A percentile compares a stretch with the other conserved stretches of the same genome.
These are phyloP conservation scores for Corniculantispora saksenae DNA, from an alignment of 2,329 filamentous ascomycete genomes.

Conservation along the genomic window DNA sequence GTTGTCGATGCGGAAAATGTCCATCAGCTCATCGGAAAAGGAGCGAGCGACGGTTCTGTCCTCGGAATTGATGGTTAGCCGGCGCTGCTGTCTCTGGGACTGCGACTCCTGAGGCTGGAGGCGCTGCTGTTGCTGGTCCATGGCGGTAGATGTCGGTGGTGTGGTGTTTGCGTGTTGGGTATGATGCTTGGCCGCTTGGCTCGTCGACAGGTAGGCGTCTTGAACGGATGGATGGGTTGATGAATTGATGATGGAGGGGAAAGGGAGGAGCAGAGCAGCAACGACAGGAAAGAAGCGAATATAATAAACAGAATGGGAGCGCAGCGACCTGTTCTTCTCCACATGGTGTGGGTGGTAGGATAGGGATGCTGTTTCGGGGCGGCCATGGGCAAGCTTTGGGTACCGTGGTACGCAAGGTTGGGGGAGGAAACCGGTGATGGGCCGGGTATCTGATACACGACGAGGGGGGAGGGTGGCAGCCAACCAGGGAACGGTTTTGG, in stretches of 20 bases:
- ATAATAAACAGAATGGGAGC: constrained; percentile 19
- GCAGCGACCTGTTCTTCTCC: constrained; percentile 15
- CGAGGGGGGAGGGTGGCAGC: background rate
- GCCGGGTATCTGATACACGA: constrained; percentile 8
- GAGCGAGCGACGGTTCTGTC: constrained; percentile 80
- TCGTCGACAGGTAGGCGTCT: background rate
- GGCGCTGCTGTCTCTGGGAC: constrained; percentile 11
- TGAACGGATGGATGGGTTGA: background rate
- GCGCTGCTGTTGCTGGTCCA: background rate
- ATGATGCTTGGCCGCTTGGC: constrained; percentile 21
- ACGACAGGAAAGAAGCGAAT: constrained; percentile 5
- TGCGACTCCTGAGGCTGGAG: constrained; percentile 4
- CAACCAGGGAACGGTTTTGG: background rate
- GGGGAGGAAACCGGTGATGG: background rate
- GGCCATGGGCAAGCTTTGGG: background rate
- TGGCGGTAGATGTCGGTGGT: background rate
- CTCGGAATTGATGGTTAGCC: constrained; percentile 15
- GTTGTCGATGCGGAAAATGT: constrained; percentile 85
- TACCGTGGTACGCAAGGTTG: background rate
- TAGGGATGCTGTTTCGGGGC: constrained; percentile 16
- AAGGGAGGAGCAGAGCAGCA: background rate
- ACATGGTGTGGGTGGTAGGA: constrained; percentile 16
- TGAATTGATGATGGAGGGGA: background rate
- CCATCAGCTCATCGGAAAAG: constrained; percentile 83
- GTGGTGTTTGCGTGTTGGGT: background rate